Evolutionary conservation across 176 grass and related monocot species (phyloP), one percentile per base, ranked within the genome.

Genomic region (Calamus simplicifolius): DNA sequence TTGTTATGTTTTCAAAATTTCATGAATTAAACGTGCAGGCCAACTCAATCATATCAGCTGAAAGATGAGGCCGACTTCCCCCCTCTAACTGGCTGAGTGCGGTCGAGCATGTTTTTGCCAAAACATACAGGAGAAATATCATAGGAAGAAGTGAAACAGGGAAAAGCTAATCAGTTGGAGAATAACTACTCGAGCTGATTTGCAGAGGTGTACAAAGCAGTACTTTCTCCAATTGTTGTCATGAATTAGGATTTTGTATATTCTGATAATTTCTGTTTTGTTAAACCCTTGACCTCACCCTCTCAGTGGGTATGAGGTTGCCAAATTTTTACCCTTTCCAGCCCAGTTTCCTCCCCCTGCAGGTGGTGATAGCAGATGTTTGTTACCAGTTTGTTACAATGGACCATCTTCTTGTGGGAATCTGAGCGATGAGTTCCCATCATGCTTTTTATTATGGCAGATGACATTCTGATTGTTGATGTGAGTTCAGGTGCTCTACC

Each of bases 31-130:
- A 62, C 48, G 56, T 57, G 29, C 75, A 91, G 92, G 80, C 76
- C 61, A 55, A 75, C 16, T 61, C 66, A 80, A 63, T 61, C 56
- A 55, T 97, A 91, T 73, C 69, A 50, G 68, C 87, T 97, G 16
- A 97, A 91, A 75, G 84, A 97, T 66, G 82, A 81, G 5, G 73
- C 58, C 2, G 92, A 97, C 66, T 97, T 97, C 62, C 92, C 92
- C 16, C 87, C 92, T 57, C 79, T 97, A 54, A 75, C 80, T 3
- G 74, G 83, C 69, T 96, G 68, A 85, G 30, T 15, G 52, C 49
- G 18, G 5, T 19, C 60, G 28, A 64, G 2, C 12, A 10, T 43
- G 35, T 49, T 19, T 25, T 50, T 69, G 68, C 48, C 35, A 52
- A 5, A 55, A 19, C 62, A 61, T 55, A 25, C 48, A 57, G 60